A percentile compares a stretch with the other conserved stretches of the same genome.
These are phyloP conservation scores for Laguncularia racemosa DNA, from an alignment of 345 rosid genomes.

Conservation along the genomic window DNA sequence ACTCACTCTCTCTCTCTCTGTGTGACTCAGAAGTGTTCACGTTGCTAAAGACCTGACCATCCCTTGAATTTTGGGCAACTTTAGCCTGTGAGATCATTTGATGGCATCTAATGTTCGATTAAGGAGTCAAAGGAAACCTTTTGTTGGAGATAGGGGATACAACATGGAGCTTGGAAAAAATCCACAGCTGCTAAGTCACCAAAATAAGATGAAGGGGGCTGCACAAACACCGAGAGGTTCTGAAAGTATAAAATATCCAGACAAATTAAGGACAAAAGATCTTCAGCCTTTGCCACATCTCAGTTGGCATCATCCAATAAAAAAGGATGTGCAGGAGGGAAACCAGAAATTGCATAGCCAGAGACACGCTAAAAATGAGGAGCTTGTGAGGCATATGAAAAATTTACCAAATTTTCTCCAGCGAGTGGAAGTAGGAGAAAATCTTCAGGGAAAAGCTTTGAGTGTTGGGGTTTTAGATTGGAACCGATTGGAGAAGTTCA, in stretches of 20 bases:
- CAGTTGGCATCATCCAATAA: too few species aligned
- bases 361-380: conserved; percentile 37
- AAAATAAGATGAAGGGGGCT: conserved; percentile 28
- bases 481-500: conserved; percentile 52
- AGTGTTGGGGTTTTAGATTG: conserved; percentile 92
- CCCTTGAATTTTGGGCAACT: conserved; percentile 1
- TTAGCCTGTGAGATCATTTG: conserved; percentile 4
- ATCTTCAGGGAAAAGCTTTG: conserved; percentile 51
- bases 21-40: neutral
- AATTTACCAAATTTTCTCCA: conserved; percentile 69
- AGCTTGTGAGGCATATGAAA: conserved; percentile 75
- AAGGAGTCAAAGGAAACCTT: conserved; percentile 9
- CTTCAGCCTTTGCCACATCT: neutral
- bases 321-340: too few species aligned
- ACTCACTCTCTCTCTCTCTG: too few species aligned
- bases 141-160: conserved; percentile 20
- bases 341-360: conserved; percentile 4
- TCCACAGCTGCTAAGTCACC: conserved; percentile 13
- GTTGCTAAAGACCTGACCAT: too few species aligned
- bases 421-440: conserved; percentile 36
- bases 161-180: conserved; percentile 24
- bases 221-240: conserved; percentile 7
- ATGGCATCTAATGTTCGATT: conserved; percentile 14
- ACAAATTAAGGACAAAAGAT: conserved; percentile 15
- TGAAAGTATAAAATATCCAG: conserved; percentile 18